A percentile compares a stretch with the other conserved stretches of the same genome.
phyloP scores from a whole-genome alignment of 495 filamentous ascomycete genomes.

The Penicillium goetzii region DNA sequence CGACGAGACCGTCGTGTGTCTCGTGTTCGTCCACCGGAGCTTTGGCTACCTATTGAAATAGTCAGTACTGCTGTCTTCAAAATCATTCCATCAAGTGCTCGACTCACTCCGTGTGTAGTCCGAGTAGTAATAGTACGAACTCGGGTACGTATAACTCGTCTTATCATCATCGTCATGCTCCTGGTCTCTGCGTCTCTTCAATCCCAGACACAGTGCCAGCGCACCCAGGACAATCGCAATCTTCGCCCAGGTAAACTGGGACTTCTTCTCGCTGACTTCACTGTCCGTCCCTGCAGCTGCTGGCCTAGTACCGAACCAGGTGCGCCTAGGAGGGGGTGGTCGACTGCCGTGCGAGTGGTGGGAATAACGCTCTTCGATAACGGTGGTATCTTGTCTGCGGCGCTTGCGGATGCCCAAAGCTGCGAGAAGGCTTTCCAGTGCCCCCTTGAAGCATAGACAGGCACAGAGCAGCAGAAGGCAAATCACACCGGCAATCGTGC shows the following conservation, averaged over 20 bases:
- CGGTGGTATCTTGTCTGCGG: constrained; percentile 56
- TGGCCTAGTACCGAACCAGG: constrained; percentile 70
- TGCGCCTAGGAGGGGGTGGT: constrained; percentile 57
- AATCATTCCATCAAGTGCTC: background rate
- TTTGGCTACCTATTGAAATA: constrained; percentile 47
- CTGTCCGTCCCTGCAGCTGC: constrained; percentile 44
- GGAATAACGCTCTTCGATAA: constrained; percentile 72
- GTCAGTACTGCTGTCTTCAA: constrained; percentile 17
- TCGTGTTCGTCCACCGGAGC: constrained; percentile 54
- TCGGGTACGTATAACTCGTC: constrained; percentile 50
- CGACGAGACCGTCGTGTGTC: constrained; percentile 49
- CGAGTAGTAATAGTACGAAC: constrained; percentile 51
- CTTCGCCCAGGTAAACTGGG: constrained; percentile 58
- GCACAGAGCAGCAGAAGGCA: constrained; percentile 74
- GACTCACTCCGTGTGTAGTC: constrained; percentile 52
- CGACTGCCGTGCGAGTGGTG: constrained; percentile 49
- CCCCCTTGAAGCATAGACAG: constrained; percentile 70
- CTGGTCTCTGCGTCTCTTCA: constrained; percentile 65
- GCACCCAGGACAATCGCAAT: constrained; percentile 65
- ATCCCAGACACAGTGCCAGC: constrained; percentile 72
- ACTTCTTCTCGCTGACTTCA: constrained; percentile 55
- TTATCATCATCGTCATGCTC: constrained; percentile 47
- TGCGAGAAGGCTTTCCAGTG: constrained; percentile 65
- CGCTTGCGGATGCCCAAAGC: constrained; percentile 64
- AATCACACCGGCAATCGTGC: constrained; percentile 74